phyloP scores from a whole-genome alignment of 2,329 filamentous ascomycete species.

The Stachybotrys chlorohalonatus region DNA sequence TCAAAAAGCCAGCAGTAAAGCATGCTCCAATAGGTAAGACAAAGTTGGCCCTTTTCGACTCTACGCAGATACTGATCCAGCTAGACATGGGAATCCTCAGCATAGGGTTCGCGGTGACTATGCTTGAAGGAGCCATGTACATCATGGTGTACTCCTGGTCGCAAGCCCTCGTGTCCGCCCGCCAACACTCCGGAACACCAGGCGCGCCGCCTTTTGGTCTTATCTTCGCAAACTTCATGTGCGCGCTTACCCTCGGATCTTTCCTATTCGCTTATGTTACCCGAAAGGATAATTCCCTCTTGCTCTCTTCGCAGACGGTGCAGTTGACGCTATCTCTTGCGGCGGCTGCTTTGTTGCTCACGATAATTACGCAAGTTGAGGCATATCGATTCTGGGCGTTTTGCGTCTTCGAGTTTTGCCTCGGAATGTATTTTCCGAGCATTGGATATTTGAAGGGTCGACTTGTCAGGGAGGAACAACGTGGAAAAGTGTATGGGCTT shows the following conservation, averaged over 20 bases:
- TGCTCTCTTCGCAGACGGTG: neutral
- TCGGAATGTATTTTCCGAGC: constrained; percentile 49
- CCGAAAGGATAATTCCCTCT: neutral
- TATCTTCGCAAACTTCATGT: constrained; percentile 49
- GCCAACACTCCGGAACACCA: constrained; percentile 15
- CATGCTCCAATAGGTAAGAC: neutral
- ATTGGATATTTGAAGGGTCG: constrained; percentile 46
- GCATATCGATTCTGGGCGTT: constrained; percentile 43
- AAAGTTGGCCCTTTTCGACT: neutral
- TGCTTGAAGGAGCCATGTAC: constrained; percentile 55
- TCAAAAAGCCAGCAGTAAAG: neutral
- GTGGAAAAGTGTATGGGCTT: constrained; percentile 46
- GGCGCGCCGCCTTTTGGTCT: constrained; percentile 32
- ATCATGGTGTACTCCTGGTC: constrained; percentile 57
- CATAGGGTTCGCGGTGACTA: constrained; percentile 41
- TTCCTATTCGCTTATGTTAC: constrained; percentile 24
- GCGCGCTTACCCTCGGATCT: constrained; percentile 47
- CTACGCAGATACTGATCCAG: neutral
- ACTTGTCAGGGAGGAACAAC: constrained; percentile 41
- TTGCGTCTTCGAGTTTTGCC: constrained; percentile 46
- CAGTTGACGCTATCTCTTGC: neutral
- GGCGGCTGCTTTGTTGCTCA: neutral
- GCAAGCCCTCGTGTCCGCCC: constrained; percentile 38
- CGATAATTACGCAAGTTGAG: constrained; percentile 27
- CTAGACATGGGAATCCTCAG: constrained; percentile 12